These are phyloP conservation scores for Hibiscus trionum DNA, from an alignment of 345 rosid genomes.

Conservation along the genomic window DNA sequence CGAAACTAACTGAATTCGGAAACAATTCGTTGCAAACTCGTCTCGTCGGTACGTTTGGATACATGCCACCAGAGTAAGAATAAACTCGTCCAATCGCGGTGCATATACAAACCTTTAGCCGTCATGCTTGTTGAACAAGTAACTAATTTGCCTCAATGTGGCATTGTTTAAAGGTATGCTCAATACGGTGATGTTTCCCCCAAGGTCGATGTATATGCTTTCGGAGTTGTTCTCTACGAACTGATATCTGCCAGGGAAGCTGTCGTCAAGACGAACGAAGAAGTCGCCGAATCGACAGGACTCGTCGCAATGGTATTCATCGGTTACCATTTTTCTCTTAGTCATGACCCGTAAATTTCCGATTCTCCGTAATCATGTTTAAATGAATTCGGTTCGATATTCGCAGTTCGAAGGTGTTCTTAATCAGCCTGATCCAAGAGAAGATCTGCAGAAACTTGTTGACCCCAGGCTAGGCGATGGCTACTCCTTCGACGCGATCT, in stretches of 20 bases:
- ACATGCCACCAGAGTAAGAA: conserved; percentile 97
- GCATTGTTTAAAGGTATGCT: conserved; percentile 45
- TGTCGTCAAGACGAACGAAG: conserved; percentile 45
- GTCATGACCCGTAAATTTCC: not conserved
- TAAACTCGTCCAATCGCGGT: too few species aligned
- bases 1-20: conserved; percentile 81
- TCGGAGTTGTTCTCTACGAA: conserved; percentile 92
- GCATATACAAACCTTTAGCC: too few species aligned
- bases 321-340: not conserved
- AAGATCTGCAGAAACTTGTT: conserved; percentile 49
- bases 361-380: not conserved
- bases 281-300: conserved; percentile 54
- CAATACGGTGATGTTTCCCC: conserved; percentile 81
- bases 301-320: conserved; percentile 74
- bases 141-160: not conserved
- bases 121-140: not conserved
- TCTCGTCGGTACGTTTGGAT: conserved; percentile 95
- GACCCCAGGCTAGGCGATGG: conserved; percentile 69
- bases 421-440: conserved; percentile 42
- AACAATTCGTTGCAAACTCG: conserved; percentile 52
- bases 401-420: conserved; percentile 77
- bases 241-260: conserved; percentile 88
- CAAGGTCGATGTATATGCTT: conserved; percentile 87
- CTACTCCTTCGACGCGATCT: conserved; percentile 57
- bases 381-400: not conserved